These are phyloP conservation scores for Hyaloscypha finlandica DNA, from an alignment of 495 filamentous ascomycete species.

Conservation along the genomic window DNA sequence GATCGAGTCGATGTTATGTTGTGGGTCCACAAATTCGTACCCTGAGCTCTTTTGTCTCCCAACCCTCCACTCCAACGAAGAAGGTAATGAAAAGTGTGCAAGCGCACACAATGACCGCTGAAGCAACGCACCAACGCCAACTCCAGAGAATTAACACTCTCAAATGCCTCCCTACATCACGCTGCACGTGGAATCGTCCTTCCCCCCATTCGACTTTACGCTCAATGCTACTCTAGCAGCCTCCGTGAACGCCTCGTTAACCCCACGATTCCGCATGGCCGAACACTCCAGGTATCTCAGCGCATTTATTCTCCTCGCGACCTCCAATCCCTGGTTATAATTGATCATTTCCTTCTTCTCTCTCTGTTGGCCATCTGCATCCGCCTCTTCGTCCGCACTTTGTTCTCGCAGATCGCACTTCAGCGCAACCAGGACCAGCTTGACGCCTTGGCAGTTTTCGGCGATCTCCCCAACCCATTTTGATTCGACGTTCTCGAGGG, in stretches of 20 bases:
- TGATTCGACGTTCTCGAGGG: conserved; percentile 95
- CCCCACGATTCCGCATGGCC: conserved; percentile 93
- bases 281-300: conserved; percentile 98
- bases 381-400: conserved; percentile 54
- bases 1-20: background rate
- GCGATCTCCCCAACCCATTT: conserved; percentile 98
- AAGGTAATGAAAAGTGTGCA: background rate
- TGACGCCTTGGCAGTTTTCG: conserved; percentile 94
- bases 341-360: conserved; percentile 78
- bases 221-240: conserved; percentile 94
- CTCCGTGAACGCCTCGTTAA: conserved; percentile 98
- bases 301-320: conserved; percentile 84
- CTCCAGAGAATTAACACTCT: conserved; percentile 2
- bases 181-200: conserved; percentile 53
- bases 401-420: conserved; percentile 93
- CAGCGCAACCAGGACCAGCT: conserved; percentile 91
- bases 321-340: conserved; percentile 90
- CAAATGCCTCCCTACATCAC: conserved; percentile 51
- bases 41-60: background rate
- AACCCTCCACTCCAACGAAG: background rate
- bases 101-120: conserved; percentile 9
- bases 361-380: conserved; percentile 39
- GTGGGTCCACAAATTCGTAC: background rate
- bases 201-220: conserved; percentile 66
- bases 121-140: conserved; percentile 21